Percentiles rank a stretch among this genome's conserved stretches.
Conservation (phyloP, 495 filamentous ascomycete species). For the Glutinoglossum americanum region DNA sequence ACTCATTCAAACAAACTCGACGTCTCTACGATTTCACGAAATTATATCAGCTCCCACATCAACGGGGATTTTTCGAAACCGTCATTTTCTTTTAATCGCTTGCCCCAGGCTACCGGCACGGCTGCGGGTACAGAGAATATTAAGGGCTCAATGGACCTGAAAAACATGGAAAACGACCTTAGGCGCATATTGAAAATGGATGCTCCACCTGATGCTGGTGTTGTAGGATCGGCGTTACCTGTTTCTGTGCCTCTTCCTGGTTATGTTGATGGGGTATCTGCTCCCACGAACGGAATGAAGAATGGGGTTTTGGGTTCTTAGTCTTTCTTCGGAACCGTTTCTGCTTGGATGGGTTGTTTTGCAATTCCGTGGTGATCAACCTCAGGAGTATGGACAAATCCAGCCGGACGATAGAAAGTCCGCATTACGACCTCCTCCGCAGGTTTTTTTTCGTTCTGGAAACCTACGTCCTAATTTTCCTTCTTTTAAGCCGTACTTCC, state of each 20-base stretch:
- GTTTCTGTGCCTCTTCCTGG: not conserved
- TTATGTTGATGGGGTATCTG: not conserved
- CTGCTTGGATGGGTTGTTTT: not conserved
- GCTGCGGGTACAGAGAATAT: not conserved
- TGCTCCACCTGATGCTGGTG: not conserved
- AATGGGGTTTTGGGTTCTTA: not conserved
- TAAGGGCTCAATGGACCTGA: not conserved
- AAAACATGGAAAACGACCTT: conserved; percentile 28
- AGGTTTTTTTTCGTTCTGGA: too few relatives aligned
- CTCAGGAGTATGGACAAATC: too few relatives aligned
- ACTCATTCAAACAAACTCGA: not conserved
- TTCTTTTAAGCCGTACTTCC: too few relatives aligned
- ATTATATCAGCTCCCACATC: not conserved
- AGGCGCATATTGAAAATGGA: conserved; percentile 29
- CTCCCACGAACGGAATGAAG: not conserved
- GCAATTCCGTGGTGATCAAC: too few relatives aligned
- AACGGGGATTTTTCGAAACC: not conserved
- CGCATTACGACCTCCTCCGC: too few relatives aligned
- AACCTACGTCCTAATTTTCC: too few relatives aligned
- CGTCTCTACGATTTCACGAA: not conserved
- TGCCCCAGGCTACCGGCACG: not conserved
- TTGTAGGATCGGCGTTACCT: not conserved
- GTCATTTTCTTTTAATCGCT: not conserved
- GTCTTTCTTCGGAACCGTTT: not conserved
- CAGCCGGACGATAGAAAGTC: too few relatives aligned